Conservation (phyloP, 73 alveolate genomes). For the Symbiodinium natans region DNA sequence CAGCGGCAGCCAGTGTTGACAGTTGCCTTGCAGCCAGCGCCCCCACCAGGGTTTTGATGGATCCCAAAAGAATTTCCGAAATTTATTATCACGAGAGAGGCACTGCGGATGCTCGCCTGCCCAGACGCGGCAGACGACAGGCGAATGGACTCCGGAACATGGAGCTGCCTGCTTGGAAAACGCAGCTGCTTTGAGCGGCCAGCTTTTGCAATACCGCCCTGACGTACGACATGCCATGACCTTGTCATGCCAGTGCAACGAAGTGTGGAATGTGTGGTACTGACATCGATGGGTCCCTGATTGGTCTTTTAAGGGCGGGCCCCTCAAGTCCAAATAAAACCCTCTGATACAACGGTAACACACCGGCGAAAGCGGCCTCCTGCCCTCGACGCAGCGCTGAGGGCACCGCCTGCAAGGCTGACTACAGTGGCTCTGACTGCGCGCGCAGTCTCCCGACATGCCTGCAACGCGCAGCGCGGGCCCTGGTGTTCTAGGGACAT, state of each 20-base stretch:
- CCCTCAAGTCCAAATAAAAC: no score
- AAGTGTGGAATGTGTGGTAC: no score
- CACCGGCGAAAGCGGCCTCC: not conserved
- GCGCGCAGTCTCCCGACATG: not conserved
- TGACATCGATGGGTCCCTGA: no score
- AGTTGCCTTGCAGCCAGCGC: not conserved
- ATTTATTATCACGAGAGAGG: no score
- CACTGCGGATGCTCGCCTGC: not conserved
- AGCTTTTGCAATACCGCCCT: no score
- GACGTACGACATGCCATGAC: no score
- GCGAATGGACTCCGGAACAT: slow-evolving; percentile 14
- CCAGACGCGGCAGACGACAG: not conserved
- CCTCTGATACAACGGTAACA: no score
- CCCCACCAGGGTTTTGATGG: no score
- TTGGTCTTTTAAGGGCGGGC: no score
- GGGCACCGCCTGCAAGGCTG: not conserved
- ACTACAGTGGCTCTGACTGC: not conserved
- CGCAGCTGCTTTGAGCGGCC: not conserved
- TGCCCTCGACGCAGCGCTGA: not conserved
- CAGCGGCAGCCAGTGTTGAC: not conserved
- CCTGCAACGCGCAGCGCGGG: not conserved
- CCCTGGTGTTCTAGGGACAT: not conserved
- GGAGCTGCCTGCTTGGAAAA: not conserved
- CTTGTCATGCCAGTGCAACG: no score
- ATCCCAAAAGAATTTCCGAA: no score